phyloP scores from a whole-genome alignment of 139 green algal genomes.

The Zygnema circumcarinatum region DNA sequence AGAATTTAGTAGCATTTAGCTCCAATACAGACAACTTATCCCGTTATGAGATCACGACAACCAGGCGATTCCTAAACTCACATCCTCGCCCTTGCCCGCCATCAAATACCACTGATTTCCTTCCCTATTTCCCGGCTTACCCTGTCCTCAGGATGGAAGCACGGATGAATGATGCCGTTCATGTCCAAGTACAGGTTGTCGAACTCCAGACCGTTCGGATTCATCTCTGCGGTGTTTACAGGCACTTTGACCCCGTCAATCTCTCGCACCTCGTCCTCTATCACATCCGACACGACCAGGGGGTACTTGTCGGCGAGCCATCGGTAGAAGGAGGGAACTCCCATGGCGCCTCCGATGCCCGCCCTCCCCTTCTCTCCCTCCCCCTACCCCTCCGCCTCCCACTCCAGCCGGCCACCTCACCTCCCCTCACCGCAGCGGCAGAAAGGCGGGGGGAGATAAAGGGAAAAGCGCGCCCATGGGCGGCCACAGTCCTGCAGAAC shows the following conservation, averaged over 20 bases:
- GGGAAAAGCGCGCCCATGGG: no score
- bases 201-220: constrained; percentile 97
- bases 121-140: constrained; percentile 13
- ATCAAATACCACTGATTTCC: neutral
- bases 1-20: no score
- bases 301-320: constrained; percentile 98
- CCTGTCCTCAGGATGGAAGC: constrained; percentile 98
- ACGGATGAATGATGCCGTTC: constrained; percentile 99
- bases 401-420: no score
- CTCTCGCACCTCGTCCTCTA: constrained; percentile 80
- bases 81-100: no score
- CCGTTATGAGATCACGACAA: no score
- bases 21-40: no score
- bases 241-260: constrained; percentile 85
- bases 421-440: no score
- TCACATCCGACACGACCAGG: constrained; percentile 89
- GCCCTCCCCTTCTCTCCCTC: no score
- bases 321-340: constrained; percentile 96
- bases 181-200: constrained; percentile 99
- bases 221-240: constrained; percentile 86
- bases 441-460: no score
- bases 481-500: no score
- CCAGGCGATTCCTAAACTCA: no score
- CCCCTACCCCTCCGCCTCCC: no score
- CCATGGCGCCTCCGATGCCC: constrained; percentile 78